phyloP scores from a whole-genome alignment of 306 rosid genomes.

The Fragaria ananassa region DNA sequence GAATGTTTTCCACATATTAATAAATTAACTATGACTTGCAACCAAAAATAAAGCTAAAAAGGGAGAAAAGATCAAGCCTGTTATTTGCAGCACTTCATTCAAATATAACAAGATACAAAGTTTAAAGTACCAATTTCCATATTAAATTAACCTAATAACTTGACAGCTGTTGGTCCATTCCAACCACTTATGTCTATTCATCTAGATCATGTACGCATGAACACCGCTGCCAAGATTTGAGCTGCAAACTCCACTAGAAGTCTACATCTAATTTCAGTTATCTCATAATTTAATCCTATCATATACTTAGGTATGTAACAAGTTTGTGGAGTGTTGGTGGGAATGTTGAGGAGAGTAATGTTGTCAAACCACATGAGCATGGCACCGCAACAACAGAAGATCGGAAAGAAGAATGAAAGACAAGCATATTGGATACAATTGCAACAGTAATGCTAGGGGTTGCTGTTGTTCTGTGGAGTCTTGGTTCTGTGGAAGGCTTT shows the following conservation, averaged over 20 bases:
- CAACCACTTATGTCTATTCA: background rate
- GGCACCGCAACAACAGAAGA: background rate
- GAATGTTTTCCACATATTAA: background rate
- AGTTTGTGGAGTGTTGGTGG: background rate
- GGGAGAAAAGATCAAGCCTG: background rate
- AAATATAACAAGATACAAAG: background rate
- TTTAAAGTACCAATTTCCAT: background rate
- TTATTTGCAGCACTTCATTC: background rate
- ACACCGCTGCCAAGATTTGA: background rate
- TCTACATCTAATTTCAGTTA: background rate
- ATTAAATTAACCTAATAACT: background rate
- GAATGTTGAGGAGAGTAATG: too few species aligned
- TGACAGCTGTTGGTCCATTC: background rate
- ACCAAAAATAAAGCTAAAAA: background rate
- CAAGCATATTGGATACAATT: background rate
- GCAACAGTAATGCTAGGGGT: background rate
- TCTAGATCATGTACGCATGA: conserved; percentile 5
- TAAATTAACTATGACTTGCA: background rate
- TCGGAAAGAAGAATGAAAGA: background rate
- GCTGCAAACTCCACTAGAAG: background rate
- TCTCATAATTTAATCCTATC: background rate
- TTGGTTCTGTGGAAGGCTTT: background rate
- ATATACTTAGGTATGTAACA: too few species aligned
- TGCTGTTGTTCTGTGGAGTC: background rate
- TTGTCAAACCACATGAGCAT: too few species aligned